Evolutionary conservation across 371 early-diverging fungal genomes (phyloP).

Genomic region (Rhizomucor pusillus): DNA sequence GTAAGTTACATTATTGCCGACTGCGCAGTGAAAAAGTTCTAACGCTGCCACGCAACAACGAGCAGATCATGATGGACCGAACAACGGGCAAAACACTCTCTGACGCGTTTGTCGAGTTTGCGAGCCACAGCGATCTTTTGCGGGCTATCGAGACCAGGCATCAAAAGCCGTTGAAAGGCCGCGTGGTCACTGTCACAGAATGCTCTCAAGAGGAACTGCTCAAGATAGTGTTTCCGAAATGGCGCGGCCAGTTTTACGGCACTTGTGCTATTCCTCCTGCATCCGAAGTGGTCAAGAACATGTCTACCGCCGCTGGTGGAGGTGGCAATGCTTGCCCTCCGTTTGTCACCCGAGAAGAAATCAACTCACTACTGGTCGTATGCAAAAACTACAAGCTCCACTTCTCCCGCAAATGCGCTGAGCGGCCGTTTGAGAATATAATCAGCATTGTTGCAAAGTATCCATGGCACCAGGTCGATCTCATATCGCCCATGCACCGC

Average conservation of each 20-base stretch:
- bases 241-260: constrained; percentile 56
- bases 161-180: constrained; percentile 62
- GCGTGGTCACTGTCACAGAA: constrained; percentile 58
- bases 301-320: constrained; percentile 45
- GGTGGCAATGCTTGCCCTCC: constrained; percentile 40
- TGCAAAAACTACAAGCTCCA: constrained; percentile 79
- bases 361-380: constrained; percentile 64
- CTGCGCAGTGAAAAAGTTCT: background rate
- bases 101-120: constrained; percentile 66
- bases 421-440: constrained; percentile 80
- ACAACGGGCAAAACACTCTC: constrained; percentile 65
- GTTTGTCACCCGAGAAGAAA: constrained; percentile 73
- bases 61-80: constrained; percentile 56
- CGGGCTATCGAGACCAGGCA: constrained; percentile 52
- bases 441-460: constrained; percentile 70
- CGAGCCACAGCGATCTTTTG: constrained; percentile 36
- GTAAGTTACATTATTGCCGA: constrained; percentile 21
- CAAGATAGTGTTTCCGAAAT: constrained; percentile 65
- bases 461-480: constrained; percentile 70
- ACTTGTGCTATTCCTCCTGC: constrained; percentile 41
- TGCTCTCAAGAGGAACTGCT: constrained; percentile 69
- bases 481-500: constrained; percentile 64
- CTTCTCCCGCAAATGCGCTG: constrained; percentile 75
- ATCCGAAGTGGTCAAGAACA: constrained; percentile 30
- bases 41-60: background rate